Evolutionary conservation across 139 green algal genomes (phyloP).

Genomic region (Micractinium conductrix): DNA sequence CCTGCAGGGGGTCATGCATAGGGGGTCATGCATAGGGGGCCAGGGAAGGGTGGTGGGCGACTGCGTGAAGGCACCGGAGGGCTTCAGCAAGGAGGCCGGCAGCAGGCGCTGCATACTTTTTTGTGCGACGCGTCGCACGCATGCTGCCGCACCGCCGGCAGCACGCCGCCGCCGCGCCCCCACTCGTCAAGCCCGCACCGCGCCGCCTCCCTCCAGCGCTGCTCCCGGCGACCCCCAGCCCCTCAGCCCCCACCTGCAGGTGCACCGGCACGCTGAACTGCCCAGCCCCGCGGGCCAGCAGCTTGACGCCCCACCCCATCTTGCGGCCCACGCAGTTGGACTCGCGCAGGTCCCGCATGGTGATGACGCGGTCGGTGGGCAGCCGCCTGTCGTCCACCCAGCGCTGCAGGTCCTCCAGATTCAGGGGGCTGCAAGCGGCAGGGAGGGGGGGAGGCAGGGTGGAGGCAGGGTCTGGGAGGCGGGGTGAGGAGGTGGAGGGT

Average conservation of each 20-base stretch:
- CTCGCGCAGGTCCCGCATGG: constrained; percentile 84
- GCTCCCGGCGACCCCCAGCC: not conserved
- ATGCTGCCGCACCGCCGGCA: not conserved
- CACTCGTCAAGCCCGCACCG: too few species aligned
- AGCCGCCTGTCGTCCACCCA: constrained; percentile 76
- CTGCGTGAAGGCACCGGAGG: not conserved
- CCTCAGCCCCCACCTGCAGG: constrained; percentile 30
- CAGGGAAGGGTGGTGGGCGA: not conserved
- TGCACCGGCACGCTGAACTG: constrained; percentile 56
- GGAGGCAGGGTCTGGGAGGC: too few species aligned
- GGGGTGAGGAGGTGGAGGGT: too few species aligned
- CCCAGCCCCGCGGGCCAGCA: constrained; percentile 67
- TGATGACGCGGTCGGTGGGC: constrained; percentile 75
- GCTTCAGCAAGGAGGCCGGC: not conserved
- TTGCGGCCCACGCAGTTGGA: constrained; percentile 65
- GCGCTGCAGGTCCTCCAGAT: constrained; percentile 68
- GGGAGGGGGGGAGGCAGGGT: constrained; percentile 44
- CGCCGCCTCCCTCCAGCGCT: not conserved
- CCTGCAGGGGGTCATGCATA: constrained; percentile 69
- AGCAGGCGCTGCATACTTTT: not conserved
- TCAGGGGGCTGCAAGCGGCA: constrained; percentile 68
- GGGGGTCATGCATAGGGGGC: not conserved
- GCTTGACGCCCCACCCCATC: constrained; percentile 85
- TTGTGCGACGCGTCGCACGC: not conserved
- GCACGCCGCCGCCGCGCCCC: not conserved